Percentiles rank a stretch among this genome's conserved stretches.
phyloP scores from a whole-genome alignment of 2,329 filamentous ascomycete species.

The Coniella lustricola region DNA sequence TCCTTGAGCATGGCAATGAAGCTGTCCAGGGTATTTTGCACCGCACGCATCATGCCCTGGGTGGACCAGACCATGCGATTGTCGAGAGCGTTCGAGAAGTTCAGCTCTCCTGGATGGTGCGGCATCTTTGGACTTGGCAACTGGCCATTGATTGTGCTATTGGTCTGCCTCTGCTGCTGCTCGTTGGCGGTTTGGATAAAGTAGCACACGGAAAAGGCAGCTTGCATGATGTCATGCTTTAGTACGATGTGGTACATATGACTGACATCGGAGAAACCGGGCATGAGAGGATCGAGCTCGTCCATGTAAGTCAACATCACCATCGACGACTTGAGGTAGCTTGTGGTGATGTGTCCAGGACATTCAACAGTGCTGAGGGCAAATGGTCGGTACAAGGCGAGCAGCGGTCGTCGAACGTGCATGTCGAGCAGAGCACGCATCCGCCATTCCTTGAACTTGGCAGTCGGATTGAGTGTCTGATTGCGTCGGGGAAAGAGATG shows the following conservation, averaged over 20 bases:
- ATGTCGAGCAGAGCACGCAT: constrained; percentile 45
- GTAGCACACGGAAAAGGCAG: constrained; percentile 48
- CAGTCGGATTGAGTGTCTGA: constrained; percentile 33
- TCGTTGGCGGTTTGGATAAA: constrained; percentile 37
- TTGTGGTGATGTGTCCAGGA: constrained; percentile 43
- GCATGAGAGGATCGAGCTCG: constrained; percentile 41
- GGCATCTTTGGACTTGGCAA: constrained; percentile 9
- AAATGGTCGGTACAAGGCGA: constrained; percentile 49
- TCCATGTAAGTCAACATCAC: constrained; percentile 49
- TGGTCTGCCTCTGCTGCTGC: constrained; percentile 1
- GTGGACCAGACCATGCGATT: constrained; percentile 36
- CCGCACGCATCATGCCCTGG: constrained; percentile 33
- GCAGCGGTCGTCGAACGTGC: constrained; percentile 44
- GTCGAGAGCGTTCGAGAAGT: constrained; percentile 27
- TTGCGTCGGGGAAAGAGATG: constrained; percentile 41
- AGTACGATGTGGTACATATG: constrained; percentile 48
- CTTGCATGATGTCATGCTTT: constrained; percentile 48
- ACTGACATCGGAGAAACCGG: constrained; percentile 40
- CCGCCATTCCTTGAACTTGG: constrained; percentile 45
- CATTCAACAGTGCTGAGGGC: constrained; percentile 44
- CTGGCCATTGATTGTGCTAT: constrained; percentile 5
- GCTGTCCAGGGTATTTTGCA: constrained; percentile 40
- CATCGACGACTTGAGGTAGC: constrained; percentile 49
- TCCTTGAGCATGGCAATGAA: constrained; percentile 36
- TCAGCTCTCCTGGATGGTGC: constrained; percentile 22